Base-by-base conservation (phyloP, 2,329 filamentous ascomycete species). In the Hymenoscyphus infarciens region DNA sequence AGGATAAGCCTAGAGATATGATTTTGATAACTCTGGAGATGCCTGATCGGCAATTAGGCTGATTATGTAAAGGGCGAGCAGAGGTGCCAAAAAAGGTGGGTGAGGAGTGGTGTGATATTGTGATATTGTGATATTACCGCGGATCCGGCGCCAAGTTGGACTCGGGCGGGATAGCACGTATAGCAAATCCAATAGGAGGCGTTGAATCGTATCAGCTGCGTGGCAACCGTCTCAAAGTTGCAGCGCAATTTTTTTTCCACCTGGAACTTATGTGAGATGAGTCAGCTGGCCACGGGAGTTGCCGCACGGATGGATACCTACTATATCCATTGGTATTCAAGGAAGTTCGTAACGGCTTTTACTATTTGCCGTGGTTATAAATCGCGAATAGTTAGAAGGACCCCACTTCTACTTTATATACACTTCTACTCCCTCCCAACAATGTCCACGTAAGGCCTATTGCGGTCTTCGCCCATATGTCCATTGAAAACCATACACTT, bases 401-500 rank as follows among this genome's bases (percentile, higher is more conserved):
- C 27, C 7, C 6, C 10, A 35, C 6, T 35, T 38, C 2, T 13
- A 38, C 33, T 13, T 38, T 38, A 38, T 16, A 3, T 27, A 35
- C 16, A 38, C 16, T 38, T 38, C 13, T 16, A 38, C 35, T 10
- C 8, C 33, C 35, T 16, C 11, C 19, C 45, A 25, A 52, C 19
- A 52, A 22, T 22, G 11, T 52, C 19, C 45, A 25, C 11, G 11
- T 52, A 52, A 22, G 45, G 5, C 19, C n/a, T 22, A 38, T 38
- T 38, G 35, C 35, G 35, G 13, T 38, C 35, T 13, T 16, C 4
- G 13, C 35, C 11, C 35, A 22, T 25, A 52, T 22, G 7, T 5
- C 45, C 22, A 22, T 13, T 29, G 52, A 64, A 66, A 31, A 61
- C 63, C 7, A 62, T 42, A 49, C 56, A 60, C 25, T 61, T 59